Percentiles rank a stretch among this genome's conserved stretches.
Evolutionary conservation across 257 asterid species (phyloP).

Genomic region (Solanum bulbocastanum): DNA sequence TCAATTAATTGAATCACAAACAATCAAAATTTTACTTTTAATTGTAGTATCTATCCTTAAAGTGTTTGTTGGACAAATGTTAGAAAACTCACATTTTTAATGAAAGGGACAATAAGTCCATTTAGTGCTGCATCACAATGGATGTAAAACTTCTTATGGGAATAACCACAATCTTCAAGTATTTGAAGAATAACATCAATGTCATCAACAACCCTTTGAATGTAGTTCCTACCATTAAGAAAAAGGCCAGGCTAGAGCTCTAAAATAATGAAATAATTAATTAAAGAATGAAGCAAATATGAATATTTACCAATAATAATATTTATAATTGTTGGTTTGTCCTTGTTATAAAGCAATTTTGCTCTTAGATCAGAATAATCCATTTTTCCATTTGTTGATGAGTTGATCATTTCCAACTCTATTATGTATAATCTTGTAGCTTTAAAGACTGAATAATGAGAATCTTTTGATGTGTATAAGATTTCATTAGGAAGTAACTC

Average conservation of each 20-base stretch:
- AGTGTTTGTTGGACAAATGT: not conserved
- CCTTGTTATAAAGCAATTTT: slow-evolving; percentile 1
- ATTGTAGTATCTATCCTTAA: not conserved
- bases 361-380: not conserved
- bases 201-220: slow-evolving; percentile 28
- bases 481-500: slow-evolving; percentile 2
- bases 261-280: not conserved
- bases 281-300: not conserved
- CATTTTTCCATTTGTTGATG: not conserved
- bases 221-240: slow-evolving; percentile 18
- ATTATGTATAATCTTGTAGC: slow-evolving; percentile 4
- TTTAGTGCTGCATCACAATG: slow-evolving; percentile 28
- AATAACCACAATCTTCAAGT: slow-evolving; percentile 13
- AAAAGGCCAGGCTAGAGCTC: not conserved
- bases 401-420: not conserved
- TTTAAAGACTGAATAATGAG: not conserved
- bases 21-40: not conserved
- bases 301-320: not conserved
- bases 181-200: slow-evolving; percentile 11
- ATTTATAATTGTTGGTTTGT: slow-evolving; percentile 9
- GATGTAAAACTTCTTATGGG: slow-evolving; percentile 12
- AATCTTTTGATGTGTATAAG: not conserved
- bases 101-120: slow-evolving; percentile 18
- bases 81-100: not conserved
- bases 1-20: not conserved